A percentile compares a stretch with the other conserved stretches of the same genome.
Evolutionary conservation across 176 grass and related monocot species (phyloP).

Genomic region (Aegilops sharonensis): DNA sequence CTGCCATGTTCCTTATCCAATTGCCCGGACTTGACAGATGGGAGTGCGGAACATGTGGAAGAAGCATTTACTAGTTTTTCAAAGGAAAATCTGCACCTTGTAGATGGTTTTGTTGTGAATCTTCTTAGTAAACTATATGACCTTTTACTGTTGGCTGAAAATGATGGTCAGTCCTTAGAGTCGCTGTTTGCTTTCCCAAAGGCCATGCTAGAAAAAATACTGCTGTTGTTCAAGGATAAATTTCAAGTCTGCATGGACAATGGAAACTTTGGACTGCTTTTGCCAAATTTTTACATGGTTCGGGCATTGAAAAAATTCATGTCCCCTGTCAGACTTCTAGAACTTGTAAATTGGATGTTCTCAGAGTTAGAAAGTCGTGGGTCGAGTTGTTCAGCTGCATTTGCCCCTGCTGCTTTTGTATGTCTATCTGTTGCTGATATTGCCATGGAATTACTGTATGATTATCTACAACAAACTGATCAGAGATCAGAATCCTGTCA

Average conservation of each 20-base stretch:
- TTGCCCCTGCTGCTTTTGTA: slow-evolving; percentile 47
- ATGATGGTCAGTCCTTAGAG: slow-evolving; percentile 34
- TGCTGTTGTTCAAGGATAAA: slow-evolving; percentile 62
- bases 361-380: slow-evolving; percentile 33
- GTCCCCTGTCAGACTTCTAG: slow-evolving; percentile 70
- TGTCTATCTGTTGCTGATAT: slow-evolving; percentile 65
- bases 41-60: slow-evolving; percentile 36
- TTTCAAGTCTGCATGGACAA: slow-evolving; percentile 56
- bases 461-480: slow-evolving; percentile 39
- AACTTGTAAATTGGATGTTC: slow-evolving; percentile 81
- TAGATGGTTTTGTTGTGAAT: slow-evolving; percentile 54
- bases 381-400: slow-evolving; percentile 39
- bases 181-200: slow-evolving; percentile 49
- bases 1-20: slow-evolving; percentile 52
- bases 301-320: slow-evolving; percentile 48
- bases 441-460: slow-evolving; percentile 57
- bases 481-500: slow-evolving; percentile 37
- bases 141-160: slow-evolving; percentile 36
- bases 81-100: slow-evolving; percentile 55
- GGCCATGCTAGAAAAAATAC: slow-evolving; percentile 54
- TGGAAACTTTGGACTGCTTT: slow-evolving; percentile 44
- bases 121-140: slow-evolving; percentile 69
- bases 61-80: slow-evolving; percentile 50
- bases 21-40: slow-evolving; percentile 36
- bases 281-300: slow-evolving; percentile 65